These are phyloP conservation scores for Astragalus membranaceus DNA, from an alignment of 306 rosid genomes.

Conservation along the genomic window DNA sequence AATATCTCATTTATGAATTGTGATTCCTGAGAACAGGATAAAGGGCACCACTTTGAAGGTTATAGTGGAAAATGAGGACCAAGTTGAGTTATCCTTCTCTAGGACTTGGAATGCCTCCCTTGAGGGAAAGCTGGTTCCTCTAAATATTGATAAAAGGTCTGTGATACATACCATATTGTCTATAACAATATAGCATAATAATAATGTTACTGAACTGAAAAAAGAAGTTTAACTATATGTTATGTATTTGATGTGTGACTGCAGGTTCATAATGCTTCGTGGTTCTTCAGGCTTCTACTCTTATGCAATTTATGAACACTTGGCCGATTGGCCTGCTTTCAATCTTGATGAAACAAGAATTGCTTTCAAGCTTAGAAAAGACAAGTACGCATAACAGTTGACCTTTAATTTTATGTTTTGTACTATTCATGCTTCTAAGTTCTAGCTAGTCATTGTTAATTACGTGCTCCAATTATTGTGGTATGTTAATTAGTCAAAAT, in stretches of 20 bases:
- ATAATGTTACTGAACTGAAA: not conserved
- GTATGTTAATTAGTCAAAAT: not conserved
- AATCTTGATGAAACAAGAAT: conserved; percentile 75
- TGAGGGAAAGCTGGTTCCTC: conserved; percentile 54
- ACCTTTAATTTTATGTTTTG: not conserved
- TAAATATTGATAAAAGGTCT: conserved; percentile 86
- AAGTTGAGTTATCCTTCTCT: conserved; percentile 77
- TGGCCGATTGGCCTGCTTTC: conserved; percentile 75
- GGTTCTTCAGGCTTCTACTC: conserved; percentile 82
- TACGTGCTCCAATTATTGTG: too few species aligned
- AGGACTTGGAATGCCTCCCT: conserved; percentile 66
- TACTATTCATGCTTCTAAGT: not conserved
- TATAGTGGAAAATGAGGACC: conserved; percentile 66
- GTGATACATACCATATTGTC: not conserved
- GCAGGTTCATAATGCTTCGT: conserved; percentile 78
- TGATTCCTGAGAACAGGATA: conserved; percentile 46
- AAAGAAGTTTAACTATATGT: not conserved
- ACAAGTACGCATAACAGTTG: conserved; percentile 41
- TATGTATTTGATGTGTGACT: not conserved
- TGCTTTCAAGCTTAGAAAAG: conserved; percentile 91
- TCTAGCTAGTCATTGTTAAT: not conserved
- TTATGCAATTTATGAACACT: conserved; percentile 85
- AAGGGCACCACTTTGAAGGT: conserved; percentile 52
- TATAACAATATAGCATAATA: not conserved
- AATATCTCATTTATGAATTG: not conserved